Evolutionary conservation across 2,329 filamentous ascomycete species (phyloP), one percentile per base, ranked within the genome.

Genomic region (Eutypella sp.): DNA sequence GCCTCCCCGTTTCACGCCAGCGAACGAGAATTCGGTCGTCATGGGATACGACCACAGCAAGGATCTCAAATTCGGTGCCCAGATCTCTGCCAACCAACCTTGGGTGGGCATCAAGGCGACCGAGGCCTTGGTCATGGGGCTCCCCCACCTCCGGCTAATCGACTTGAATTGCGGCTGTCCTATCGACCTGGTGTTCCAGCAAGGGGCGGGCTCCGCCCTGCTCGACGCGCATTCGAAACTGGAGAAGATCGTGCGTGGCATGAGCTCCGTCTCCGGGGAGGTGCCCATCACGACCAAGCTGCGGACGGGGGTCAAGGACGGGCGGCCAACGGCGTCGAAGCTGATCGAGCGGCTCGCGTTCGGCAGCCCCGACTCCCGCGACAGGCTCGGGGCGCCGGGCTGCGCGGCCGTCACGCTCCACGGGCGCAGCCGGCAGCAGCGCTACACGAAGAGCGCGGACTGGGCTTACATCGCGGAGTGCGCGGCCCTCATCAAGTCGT

Each of bases 81-180:
- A 99, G 62, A 91, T 99, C 55, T 88, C 91, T 2, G 90, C 87
- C 27, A 95, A 89, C 68, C 93, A 95, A 64, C 89, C 91, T 13
- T 95, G 89, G 87, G 76, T 90, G 45, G 92, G 88, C 3, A 78
- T 92, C 62, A 96, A 96, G 70, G 84, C 89, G 0, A 87, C 92
- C 1, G 90, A 97, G 64, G 79, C 86, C 3, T 71, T 99, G 40
- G 84, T 85, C 5, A 76, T 78, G 24, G 81, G 87, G 52, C 83
- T 91, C 47, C 91, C 93, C 3, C 81, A 89, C 57, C 77, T 99
- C 18, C 87, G 93, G 29, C 82, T 96, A 33, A 87, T 99, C 53
- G 93, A 99, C 61, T 74, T 99, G 56, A 99, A 99, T 72, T 97
- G 92, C 59, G 93, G 93, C 38, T 99, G 93, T 62, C 93, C 93